Evolutionary conservation across 768 basidiomycete species (phyloP).

Genomic region (Pholiota molesta): DNA sequence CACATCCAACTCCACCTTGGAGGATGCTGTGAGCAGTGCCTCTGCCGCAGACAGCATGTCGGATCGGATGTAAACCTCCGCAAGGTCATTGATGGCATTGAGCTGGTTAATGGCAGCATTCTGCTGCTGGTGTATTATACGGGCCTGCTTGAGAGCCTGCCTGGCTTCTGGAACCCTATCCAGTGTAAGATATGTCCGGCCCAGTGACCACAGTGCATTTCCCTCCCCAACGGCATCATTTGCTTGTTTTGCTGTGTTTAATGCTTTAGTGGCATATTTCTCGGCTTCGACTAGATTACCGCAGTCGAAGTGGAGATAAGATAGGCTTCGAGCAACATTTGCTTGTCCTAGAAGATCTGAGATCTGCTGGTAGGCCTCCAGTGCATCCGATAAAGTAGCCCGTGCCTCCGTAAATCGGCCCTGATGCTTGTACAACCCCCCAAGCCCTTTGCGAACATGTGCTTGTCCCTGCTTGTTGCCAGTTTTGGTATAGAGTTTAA

Average conservation of each 20-base stretch:
- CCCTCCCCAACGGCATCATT: background rate
- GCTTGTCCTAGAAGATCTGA: background rate
- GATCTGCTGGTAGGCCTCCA: background rate
- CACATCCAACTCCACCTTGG: background rate
- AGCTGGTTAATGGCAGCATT: background rate
- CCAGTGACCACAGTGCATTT: background rate
- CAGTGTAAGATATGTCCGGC: background rate
- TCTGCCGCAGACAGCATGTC: background rate
- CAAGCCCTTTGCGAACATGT: background rate
- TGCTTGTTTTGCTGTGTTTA: background rate
- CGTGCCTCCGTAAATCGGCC: background rate
- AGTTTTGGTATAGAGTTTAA: background rate
- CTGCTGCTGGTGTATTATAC: background rate
- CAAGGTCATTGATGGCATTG: background rate
- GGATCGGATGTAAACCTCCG: background rate
- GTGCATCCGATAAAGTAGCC: background rate
- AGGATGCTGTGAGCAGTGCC: background rate
- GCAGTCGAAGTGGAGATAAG: background rate
- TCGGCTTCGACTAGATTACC: background rate
- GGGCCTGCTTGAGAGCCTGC: background rate
- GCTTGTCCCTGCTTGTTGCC: background rate
- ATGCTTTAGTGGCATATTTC: background rate
- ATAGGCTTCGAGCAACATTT: background rate
- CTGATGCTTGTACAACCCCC: background rate
- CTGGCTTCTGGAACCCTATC: background rate